Evolutionary conservation across 2,329 filamentous ascomycete genomes (phyloP).

Genomic region (Sclerotinia borealis): DNA sequence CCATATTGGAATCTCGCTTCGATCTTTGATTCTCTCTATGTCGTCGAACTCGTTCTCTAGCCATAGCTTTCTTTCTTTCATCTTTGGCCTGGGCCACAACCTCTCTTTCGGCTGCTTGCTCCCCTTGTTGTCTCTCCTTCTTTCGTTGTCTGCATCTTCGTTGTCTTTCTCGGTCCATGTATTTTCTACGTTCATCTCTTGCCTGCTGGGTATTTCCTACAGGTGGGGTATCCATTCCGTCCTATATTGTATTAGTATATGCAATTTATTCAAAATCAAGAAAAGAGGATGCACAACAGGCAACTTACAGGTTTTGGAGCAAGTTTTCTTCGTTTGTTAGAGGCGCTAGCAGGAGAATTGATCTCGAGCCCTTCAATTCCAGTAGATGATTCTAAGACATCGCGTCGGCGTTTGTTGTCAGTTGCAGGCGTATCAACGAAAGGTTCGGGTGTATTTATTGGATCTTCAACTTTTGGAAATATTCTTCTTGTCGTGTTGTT

Average conservation of each 20-base stretch:
- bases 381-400: not conserved
- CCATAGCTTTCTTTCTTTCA: conserved; percentile 5
- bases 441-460: not conserved
- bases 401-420: not conserved
- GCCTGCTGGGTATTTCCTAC: not conserved
- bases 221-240: not conserved
- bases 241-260: not conserved
- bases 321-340: not conserved
- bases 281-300: no score
- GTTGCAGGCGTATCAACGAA: not conserved
- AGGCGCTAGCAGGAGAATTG: not conserved
- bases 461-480: not conserved
- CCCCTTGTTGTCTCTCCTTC: not conserved
- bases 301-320: not conserved
- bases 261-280: not conserved
- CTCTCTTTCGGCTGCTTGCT: not conserved
- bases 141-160: conserved; percentile 5
- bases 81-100: not conserved
- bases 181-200: not conserved
- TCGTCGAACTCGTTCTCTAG: conserved; percentile 3
- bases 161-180: conserved; percentile 8
- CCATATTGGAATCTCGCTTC: not conserved
- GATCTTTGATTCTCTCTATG: conserved; percentile 2
- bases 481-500: not conserved
- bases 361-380: not conserved